These are phyloP conservation scores for Lizonia empirigonia DNA, from an alignment of 2,329 filamentous ascomycete species.

Conservation along the genomic window DNA sequence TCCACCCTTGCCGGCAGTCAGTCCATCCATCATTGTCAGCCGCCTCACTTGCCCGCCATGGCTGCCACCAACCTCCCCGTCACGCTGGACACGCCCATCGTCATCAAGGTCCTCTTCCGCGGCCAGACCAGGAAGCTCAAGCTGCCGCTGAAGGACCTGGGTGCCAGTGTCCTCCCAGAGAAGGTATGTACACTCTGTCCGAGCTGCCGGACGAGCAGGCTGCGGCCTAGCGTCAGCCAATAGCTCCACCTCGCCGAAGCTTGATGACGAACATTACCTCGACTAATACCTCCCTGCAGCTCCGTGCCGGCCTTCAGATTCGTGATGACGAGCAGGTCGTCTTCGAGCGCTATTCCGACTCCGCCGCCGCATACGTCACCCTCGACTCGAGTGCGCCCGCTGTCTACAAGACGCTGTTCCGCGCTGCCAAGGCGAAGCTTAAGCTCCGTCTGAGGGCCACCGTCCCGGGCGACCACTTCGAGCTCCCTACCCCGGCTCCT, in stretches of 20 bases:
- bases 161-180: constrained; percentile 72
- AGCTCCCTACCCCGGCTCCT: constrained; percentile 24
- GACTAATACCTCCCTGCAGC: constrained; percentile 34
- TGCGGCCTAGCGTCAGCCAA: constrained; percentile 24
- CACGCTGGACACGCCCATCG: constrained; percentile 74
- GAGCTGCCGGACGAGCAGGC: constrained; percentile 19
- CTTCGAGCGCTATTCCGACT: constrained; percentile 96
- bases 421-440: constrained; percentile 95
- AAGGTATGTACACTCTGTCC: constrained; percentile 68
- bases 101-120: constrained; percentile 81
- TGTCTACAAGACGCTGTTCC: constrained; percentile 95
- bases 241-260: constrained; percentile 8
- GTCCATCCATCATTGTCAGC: constrained; percentile 1
- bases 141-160: constrained; percentile 84
- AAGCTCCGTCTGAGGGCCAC: constrained; percentile 89
- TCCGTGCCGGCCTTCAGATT: constrained; percentile 72
- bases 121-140: constrained; percentile 83
- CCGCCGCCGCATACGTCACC: constrained; percentile 77
- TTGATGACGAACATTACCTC: constrained; percentile 2
- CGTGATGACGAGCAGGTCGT: constrained; percentile 65
- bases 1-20: background rate
- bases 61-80: constrained; percentile 55
- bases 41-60: constrained; percentile 37
- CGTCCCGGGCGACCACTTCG: constrained; percentile 58
- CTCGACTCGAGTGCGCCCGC: constrained; percentile 78